Evolutionary conservation across 1,284 basidiomycete species (phyloP), one percentile per base, ranked within the genome.

Genomic region (Xerocomus nothofagi): DNA sequence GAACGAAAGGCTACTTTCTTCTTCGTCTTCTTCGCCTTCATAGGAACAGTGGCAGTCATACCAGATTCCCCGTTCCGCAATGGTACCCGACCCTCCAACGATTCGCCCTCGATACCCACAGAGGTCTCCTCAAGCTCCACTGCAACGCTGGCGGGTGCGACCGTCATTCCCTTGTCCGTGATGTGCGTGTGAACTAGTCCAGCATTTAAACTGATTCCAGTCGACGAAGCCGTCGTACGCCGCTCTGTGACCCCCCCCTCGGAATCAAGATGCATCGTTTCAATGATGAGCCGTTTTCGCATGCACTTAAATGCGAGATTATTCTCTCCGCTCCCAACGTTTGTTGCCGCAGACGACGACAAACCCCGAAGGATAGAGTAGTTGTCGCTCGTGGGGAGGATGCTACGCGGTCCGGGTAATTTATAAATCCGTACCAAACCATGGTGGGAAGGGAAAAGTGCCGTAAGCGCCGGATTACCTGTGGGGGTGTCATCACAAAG

Each of bases 231-330:
- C 3, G 75, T 81, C 11, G 91, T 94, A 53, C 90, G 76, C 52
- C 94, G 76, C 68, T 97, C 95, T 12, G 85, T 80, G 6, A 93
- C 86, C 6, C 94, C 94, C 10, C 94, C 95, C 65, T 97, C 94
- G 4, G 93, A 79, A 62, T 95, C 96, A 11, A 98, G 76, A 72
- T 97, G 93, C 50, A 98, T 73, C 20, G 93, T 98, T 72, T 98
- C 95, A 57, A 98, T 82, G 20, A 96, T 76, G 42, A 98, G 75
- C 32, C 91, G 73, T 66, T 91, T 93, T 54, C 95, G 77, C 62
- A 88, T 95, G 60, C 93, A 90, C 67, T 88, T 91, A 79, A 98
- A 99, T 6, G 91, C 93, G 15, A 99, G 78, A 61, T 98, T 98
- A 70, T 98, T 98, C 69, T 98, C 93, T 14, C 91, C 89, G 18